Percentiles rank a stretch among this genome's conserved stretches.
Conservation (phyloP, 2,329 filamentous ascomycete genomes). For the Verticillium isaacii region DNA sequence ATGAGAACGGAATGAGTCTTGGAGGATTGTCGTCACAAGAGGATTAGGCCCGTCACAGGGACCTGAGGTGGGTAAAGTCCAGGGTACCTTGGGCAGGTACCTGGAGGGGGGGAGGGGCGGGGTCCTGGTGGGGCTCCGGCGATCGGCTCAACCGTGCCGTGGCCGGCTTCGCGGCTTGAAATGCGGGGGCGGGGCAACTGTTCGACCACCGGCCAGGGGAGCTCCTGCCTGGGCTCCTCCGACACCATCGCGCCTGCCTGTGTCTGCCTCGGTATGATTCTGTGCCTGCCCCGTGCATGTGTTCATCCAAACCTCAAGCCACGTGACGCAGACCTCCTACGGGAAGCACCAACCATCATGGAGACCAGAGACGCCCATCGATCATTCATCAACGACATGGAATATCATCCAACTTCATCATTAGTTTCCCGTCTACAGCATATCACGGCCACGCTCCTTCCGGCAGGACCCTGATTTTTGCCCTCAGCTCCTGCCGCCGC, state of each 20-base stretch:
- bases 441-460: neutral
- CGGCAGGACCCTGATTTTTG: slow-evolving; percentile 28
- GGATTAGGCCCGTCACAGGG: neutral
- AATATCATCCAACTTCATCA: no score
- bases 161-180: neutral
- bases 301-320: no score
- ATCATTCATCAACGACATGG: neutral
- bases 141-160: slow-evolving; percentile 14
- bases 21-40: neutral
- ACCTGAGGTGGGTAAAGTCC: neutral
- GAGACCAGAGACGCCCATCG: no score
- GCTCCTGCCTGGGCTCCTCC: no score
- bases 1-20: neutral
- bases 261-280: no score
- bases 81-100: neutral
- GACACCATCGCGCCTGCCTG: no score
- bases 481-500: slow-evolving; percentile 28
- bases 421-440: no score
- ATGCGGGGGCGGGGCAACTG: neutral
- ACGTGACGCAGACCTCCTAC: no score
- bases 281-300: no score
- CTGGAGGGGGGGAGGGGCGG: slow-evolving; percentile 1
- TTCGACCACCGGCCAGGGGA: neutral
- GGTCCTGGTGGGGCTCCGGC: slow-evolving; percentile 15
- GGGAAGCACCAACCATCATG: no score